phyloP scores from a whole-genome alignment of 257 asterid species.

The Solanum pimpinellifolium region DNA sequence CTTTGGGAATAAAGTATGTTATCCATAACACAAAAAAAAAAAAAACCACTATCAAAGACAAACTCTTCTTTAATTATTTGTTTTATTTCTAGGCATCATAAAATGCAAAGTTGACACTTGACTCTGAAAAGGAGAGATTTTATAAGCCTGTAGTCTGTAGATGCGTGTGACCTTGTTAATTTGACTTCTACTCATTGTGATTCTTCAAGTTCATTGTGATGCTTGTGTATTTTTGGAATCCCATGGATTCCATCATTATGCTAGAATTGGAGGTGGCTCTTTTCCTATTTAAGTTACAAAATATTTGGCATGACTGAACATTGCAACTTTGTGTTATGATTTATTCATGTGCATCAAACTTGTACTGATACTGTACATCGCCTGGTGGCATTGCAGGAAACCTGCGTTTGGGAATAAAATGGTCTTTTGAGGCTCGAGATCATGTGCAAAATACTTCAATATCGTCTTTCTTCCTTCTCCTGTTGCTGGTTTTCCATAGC shows the following conservation, averaged over 20 bases:
- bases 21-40: neutral
- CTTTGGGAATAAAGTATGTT: neutral
- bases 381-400: neutral
- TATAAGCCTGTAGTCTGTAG: neutral
- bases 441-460: neutral
- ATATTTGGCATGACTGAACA: neutral
- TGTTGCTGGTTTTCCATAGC: neutral
- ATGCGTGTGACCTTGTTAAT: neutral
- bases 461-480: neutral
- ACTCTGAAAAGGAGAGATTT: neutral
- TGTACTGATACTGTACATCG: neutral
- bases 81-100: neutral
- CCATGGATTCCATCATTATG: neutral
- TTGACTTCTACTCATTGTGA: neutral
- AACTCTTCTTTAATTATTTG: neutral
- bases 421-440: neutral
- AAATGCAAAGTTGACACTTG: neutral
- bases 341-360: neutral
- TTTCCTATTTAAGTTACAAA: neutral
- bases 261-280: neutral
- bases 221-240: neutral
- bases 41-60: neutral
- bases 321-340: neutral
- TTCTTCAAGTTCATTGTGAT: neutral
- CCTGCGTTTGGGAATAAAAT: neutral